phyloP scores from a whole-genome alignment of 2,329 filamentous ascomycete genomes.

The Orbilia blumenaviensis region DNA sequence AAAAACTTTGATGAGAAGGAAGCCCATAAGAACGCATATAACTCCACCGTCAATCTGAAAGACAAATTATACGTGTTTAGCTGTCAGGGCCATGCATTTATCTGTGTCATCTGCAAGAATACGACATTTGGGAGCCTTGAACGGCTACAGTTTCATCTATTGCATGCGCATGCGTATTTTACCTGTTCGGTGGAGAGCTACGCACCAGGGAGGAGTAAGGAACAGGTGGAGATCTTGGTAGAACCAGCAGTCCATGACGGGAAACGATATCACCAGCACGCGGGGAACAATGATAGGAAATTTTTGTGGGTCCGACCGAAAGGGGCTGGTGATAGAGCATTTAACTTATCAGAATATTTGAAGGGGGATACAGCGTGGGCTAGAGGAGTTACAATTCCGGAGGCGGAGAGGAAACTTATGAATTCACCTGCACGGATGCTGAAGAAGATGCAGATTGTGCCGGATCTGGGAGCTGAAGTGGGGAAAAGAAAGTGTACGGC shows the following conservation, averaged over 20 bases:
- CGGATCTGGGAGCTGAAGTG: not conserved
- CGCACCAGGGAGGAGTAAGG: not conserved
- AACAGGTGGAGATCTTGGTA: constrained; percentile 5
- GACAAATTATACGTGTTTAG: constrained; percentile 22
- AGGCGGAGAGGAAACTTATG: constrained; percentile 72
- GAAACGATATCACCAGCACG: not conserved
- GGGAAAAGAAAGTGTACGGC: constrained; percentile 77
- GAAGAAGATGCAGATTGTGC: constrained; percentile 24
- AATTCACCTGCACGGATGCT: constrained; percentile 62
- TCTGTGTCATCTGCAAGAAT: constrained; percentile 24
- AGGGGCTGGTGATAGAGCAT: constrained; percentile 9
- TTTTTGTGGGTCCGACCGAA: constrained; percentile 22
- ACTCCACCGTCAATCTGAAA: constrained; percentile 10
- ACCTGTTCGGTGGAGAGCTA: not conserved
- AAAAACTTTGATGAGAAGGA: constrained; percentile 30
- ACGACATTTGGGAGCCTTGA: constrained; percentile 26
- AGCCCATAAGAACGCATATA: not conserved
- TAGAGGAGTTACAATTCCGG: constrained; percentile 65
- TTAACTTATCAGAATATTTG: constrained; percentile 25
- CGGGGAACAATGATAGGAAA: constrained; percentile 17
- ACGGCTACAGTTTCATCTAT: constrained; percentile 18
- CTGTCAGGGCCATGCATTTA: not conserved
- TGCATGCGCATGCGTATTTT: constrained; percentile 25
- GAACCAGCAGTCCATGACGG: constrained; percentile 10
- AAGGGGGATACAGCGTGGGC: constrained; percentile 64